These are phyloP conservation scores for Aristolochia californica DNA, from an alignment of 164 flowering plant species.

Conservation along the genomic window DNA sequence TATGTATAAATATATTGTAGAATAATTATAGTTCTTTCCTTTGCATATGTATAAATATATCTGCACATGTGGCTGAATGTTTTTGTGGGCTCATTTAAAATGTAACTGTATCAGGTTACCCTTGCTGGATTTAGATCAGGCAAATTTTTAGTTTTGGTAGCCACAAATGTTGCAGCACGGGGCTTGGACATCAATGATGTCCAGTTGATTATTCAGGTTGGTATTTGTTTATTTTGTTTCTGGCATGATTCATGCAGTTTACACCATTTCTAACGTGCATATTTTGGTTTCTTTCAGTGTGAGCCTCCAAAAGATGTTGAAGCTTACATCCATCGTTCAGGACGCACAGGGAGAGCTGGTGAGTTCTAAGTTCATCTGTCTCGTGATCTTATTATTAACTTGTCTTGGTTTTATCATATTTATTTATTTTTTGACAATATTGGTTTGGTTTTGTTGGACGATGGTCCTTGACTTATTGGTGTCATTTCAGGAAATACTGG, in stretches of 20 bases:
- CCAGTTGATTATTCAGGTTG: conserved; percentile 87
- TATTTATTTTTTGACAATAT: not conserved
- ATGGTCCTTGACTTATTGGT: not conserved
- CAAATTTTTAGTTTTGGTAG: conserved; percentile 75
- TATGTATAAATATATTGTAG: not conserved
- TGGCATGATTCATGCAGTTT: too few species aligned
- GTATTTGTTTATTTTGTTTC: not conserved
- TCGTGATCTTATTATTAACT: not conserved
- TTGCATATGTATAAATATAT: not conserved
- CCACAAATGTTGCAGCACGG: conserved; percentile 95
- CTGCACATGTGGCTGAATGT: too few species aligned
- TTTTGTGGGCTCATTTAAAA: not conserved
- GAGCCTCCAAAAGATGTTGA: conserved; percentile 98
- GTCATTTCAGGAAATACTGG: conserved; percentile 57
- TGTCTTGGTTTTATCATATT: too few species aligned
- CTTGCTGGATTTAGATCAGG: conserved; percentile 85
- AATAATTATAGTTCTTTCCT: too few species aligned
- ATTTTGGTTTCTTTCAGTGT: conserved; percentile 41
- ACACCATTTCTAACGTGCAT: not conserved
- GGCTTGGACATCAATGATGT: conserved; percentile 96
- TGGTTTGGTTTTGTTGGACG: not conserved
- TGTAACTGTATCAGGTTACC: conserved; percentile 46
- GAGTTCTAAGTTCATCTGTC: not conserved
- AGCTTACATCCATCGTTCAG: conserved; percentile 95
- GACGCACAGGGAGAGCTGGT: conserved; percentile 98